phyloP scores from a whole-genome alignment of 331 rosid genomes.

The Dryas integrifolia region DNA sequence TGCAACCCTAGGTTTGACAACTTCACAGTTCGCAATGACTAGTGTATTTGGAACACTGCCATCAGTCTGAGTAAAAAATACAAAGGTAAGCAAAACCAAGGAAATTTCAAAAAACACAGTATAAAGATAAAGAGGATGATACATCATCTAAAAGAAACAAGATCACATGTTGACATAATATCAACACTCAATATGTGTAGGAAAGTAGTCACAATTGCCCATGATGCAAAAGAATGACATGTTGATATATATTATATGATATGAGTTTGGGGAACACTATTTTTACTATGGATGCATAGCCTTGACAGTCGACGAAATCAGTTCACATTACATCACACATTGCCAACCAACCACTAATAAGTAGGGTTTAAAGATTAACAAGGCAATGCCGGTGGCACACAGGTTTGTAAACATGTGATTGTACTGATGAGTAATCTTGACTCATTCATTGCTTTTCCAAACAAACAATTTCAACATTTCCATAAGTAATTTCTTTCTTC shows the following conservation, averaged over 20 bases:
- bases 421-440: neutral
- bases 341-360: neutral
- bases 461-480: neutral
- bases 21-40: conserved; percentile 42
- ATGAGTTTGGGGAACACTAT: neutral
- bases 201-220: neutral
- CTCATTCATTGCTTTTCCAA: neutral
- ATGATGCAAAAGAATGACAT: neutral
- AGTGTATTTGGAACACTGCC: conserved; percentile 41
- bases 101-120: neutral
- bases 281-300: neutral
- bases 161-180: neutral
- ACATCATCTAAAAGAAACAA: neutral
- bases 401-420: neutral
- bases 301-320: neutral
- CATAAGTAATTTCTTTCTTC: neutral
- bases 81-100: neutral
- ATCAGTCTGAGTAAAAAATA: conserved; percentile 30
- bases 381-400: neutral
- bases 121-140: neutral
- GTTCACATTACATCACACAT: neutral
- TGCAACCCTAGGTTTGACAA: conserved; percentile 43
- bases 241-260: neutral
- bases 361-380: neutral
- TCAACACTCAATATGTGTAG: neutral